Conservation (phyloP, 352 stramenopile species). For the Phytopythium aichiense region DNA sequence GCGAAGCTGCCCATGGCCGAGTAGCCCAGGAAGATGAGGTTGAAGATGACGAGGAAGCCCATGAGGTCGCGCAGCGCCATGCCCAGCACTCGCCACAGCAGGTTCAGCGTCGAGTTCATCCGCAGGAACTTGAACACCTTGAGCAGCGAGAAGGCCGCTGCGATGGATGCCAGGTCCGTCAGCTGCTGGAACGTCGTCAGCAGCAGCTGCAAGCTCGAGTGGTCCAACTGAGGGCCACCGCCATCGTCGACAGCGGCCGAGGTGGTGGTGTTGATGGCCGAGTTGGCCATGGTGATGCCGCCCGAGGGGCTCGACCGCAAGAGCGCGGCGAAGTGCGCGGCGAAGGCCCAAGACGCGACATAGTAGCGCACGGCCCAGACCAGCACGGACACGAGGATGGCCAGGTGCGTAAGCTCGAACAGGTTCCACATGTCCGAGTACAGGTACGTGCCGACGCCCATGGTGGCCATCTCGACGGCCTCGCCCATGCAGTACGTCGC, state of each 20-base stretch:
- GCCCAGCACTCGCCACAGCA: constrained; percentile 80
- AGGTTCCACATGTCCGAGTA: constrained; percentile 87
- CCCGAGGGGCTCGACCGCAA: constrained; percentile 12
- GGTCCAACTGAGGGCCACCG: constrained; percentile 46
- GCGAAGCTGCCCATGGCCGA: constrained; percentile 82
- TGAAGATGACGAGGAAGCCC: constrained; percentile 88
- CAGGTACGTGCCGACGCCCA: constrained; percentile 71
- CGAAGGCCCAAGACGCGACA: constrained; percentile 48
- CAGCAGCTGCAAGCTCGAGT: constrained; percentile 58
- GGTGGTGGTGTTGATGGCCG: background rate
- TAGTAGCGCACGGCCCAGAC: constrained; percentile 69
- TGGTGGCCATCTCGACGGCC: constrained; percentile 70
- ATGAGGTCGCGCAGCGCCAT: constrained; percentile 85
- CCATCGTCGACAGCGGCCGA: background rate
- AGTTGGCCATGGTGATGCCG: constrained; percentile 14
- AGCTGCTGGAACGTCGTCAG: constrained; percentile 69
- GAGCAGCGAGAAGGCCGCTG: constrained; percentile 73
- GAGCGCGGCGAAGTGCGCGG: constrained; percentile 35
- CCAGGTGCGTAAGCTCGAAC: constrained; percentile 78
- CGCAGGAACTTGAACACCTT: constrained; percentile 89
- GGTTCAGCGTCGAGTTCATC: constrained; percentile 87
- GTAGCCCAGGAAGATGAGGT: constrained; percentile 85
- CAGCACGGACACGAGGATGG: constrained; percentile 57
- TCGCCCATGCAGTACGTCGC: constrained; percentile 80
- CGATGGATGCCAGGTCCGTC: constrained; percentile 68